Evolutionary conservation across 805 yeast genomes (phyloP).

Genomic region (Teunomyces cretensis): DNA sequence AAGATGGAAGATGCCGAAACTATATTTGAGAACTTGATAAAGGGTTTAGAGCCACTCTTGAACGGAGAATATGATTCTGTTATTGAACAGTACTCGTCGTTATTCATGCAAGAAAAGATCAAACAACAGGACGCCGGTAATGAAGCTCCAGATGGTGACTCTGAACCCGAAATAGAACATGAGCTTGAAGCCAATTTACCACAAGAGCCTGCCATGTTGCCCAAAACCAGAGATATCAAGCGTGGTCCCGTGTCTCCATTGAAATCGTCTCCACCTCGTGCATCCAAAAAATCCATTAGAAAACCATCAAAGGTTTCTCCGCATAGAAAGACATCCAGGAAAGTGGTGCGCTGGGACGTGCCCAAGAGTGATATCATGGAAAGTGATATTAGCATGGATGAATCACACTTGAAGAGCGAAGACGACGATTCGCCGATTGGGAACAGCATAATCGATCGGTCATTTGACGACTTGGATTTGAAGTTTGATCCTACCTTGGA

Average conservation of each 20-base stretch:
- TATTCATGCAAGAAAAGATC: constrained; percentile 25
- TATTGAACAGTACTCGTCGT: constrained; percentile 28
- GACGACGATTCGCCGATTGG: constrained; percentile 32
- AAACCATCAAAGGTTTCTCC: constrained; percentile 11
- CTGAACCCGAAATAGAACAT: neutral
- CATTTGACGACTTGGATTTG: constrained; percentile 25
- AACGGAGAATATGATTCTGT: constrained; percentile 38
- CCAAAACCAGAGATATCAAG: constrained; percentile 15
- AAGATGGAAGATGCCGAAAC: neutral
- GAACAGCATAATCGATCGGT: constrained; percentile 17
- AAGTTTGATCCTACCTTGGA: constrained; percentile 28
- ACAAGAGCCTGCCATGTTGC: neutral
- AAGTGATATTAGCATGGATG: constrained; percentile 34
- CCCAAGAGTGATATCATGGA: constrained; percentile 16
- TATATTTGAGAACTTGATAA: constrained; percentile 6
- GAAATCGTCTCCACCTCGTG: constrained; percentile 25
- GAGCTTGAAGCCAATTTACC: neutral
- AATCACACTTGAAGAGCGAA: constrained; percentile 23
- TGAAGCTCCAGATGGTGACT: neutral
- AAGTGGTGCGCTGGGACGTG: constrained; percentile 10
- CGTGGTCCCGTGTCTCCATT: constrained; percentile 27
- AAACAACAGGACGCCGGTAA: constrained; percentile 10
- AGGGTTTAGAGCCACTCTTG: constrained; percentile 20
- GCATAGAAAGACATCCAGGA: constrained; percentile 3
- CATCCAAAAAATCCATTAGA: constrained; percentile 15